Conservation (phyloP, 768 basidiomycete genomes). For the Phylloporus scabripes region DNA sequence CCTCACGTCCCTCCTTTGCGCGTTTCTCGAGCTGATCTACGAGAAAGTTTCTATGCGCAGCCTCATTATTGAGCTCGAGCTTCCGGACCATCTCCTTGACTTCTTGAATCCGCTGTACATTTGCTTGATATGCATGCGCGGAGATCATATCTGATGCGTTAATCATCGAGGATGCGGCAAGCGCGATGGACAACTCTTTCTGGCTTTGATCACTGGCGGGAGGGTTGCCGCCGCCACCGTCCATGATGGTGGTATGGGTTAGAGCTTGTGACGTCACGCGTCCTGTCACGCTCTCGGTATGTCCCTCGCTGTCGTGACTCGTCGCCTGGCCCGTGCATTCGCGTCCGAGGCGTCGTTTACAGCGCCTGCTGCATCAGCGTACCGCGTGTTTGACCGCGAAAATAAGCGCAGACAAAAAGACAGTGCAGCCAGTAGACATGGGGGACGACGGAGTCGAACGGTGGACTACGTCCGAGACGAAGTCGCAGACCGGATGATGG, state of each 20-base stretch:
- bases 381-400: conserved; percentile 81
- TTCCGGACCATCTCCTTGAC: conserved; percentile 25
- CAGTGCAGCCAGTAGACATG: conserved; percentile 54
- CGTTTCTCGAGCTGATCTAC: conserved; percentile 32
- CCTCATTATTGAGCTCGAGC: conserved; percentile 38
- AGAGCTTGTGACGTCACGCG: conserved; percentile 12
- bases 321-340: conserved; percentile 34
- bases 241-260: conserved; percentile 13
- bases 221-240: conserved; percentile 3
- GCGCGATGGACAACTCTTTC: conserved; percentile 10
- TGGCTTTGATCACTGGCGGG: conserved; percentile 8
- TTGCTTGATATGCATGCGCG: conserved; percentile 21
- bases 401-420: conserved; percentile 77
- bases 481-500: conserved; percentile 85
- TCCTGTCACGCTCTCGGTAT: conserved; percentile 15
- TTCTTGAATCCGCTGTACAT: conserved; percentile 22
- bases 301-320: conserved; percentile 2
- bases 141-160: conserved; percentile 17
- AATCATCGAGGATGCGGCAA: conserved; percentile 24
- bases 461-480: conserved; percentile 93
- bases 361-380: conserved; percentile 43
- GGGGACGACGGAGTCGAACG: conserved; percentile 57
- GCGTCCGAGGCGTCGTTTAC: conserved; percentile 45
- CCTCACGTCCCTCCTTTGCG: conserved; percentile 41
- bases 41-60: conserved; percentile 33